Percentiles rank a stretch among this genome's conserved stretches.
Conservation (phyloP, 2,329 filamentous ascomycete species). For the Akanthomyces dipterigenus region DNA sequence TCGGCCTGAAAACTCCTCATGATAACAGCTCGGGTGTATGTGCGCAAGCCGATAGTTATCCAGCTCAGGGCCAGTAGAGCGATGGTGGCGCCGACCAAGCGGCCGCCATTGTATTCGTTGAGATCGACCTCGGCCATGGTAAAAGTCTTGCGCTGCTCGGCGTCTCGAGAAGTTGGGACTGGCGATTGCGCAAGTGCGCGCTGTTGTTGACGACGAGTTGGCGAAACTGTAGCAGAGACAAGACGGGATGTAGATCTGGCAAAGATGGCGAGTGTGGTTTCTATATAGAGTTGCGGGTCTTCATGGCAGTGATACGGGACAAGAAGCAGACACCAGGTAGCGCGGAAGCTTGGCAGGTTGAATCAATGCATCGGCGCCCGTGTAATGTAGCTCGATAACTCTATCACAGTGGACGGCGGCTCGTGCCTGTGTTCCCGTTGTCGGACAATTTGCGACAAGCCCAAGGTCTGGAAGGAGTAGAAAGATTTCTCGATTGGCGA, state of each 20-base stretch:
- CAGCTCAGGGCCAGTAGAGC: slow-evolving; percentile 34
- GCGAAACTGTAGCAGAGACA: neutral
- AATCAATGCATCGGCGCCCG: slow-evolving; percentile 8
- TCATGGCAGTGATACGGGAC: slow-evolving; percentile 2
- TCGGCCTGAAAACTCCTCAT: slow-evolving; percentile 41
- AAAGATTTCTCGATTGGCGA: neutral
- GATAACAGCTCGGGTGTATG: slow-evolving; percentile 37
- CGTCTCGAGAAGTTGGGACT: neutral
- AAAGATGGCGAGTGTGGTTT: neutral
- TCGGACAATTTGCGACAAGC: neutral
- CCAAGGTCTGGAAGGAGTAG: neutral
- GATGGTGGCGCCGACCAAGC: slow-evolving; percentile 30
- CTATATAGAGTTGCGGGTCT: slow-evolving; percentile 8
- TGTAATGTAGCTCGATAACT: neutral
- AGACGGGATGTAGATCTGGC: neutral
- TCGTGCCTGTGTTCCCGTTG: neutral
- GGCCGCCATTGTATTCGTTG: slow-evolving; percentile 32
- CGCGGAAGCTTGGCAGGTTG: slow-evolving; percentile 6
- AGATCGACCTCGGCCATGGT: slow-evolving; percentile 26
- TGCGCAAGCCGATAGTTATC: slow-evolving; percentile 35
- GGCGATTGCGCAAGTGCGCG: neutral
- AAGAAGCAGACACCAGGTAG: neutral
- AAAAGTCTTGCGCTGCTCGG: neutral
- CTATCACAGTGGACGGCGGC: neutral
- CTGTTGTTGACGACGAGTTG: neutral